Base-by-base conservation (phyloP, 257 asterid species). In the Solanum paucissectum region DNA sequence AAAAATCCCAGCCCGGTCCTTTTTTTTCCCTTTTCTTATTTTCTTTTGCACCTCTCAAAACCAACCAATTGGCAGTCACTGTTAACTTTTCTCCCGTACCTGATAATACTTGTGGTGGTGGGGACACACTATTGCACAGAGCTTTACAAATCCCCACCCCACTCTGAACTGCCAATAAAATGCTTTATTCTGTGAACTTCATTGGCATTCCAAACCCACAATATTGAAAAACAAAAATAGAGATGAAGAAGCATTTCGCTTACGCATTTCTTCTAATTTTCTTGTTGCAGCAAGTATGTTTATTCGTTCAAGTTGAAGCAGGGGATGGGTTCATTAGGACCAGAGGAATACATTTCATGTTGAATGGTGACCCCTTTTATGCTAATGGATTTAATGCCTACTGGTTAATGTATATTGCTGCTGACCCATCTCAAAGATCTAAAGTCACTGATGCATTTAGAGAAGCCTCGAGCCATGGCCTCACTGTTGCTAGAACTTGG, bases 351-450 rank as follows among this genome's bases (percentile, higher is more conserved):
- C 96, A 94, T 86, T 96, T 96, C 91, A 89, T 92, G 90, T 86
- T 93, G 25, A 94, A 96, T 79, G 98, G 96, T 9, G 72, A 82
- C 84, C 98, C 98, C 49, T 94, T 89, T 86, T 94, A 94, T 49
- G 98, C 96, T 79, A 96, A 95, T 88, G 99, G 99, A 69, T 96
- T 96, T 97, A 96, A 95, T 85, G 98, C 99, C 82, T 95, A 96
- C 87, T 96, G 99, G 99, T 92, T 96, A 68, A 96, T 96, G 99
- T 92, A 93, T 86, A 88, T 88, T 46, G 98, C 98, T 73, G 87
- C 98, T 40, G 98, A 96, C 90, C 96, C 98, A 74, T 90, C 94
- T 82, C 98, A 90, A 85, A 91, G 96, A 42, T 91, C 90, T 52
- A 92, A 94, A 90, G 96, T 95, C 84, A 91, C 99, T 7, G 88